phyloP scores from a whole-genome alignment of 805 yeast genomes.

The Cyberlindnera meyerae region DNA sequence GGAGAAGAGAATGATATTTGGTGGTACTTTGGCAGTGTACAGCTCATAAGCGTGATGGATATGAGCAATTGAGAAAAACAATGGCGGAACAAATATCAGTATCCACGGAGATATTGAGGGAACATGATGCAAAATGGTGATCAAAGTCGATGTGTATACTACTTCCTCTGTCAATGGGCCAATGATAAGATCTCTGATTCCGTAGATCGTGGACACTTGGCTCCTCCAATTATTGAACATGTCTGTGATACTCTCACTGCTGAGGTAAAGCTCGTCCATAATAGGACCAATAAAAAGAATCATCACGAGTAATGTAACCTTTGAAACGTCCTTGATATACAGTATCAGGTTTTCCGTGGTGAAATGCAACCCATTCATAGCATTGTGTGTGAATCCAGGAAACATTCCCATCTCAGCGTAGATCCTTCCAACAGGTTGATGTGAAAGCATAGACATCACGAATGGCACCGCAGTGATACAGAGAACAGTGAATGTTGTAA shows the following conservation, averaged over 20 bases:
- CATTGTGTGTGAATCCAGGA: slow-evolving; percentile 28
- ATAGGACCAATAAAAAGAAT: slow-evolving; percentile 48
- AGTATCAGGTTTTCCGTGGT: slow-evolving; percentile 9
- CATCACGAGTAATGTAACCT: slow-evolving; percentile 29
- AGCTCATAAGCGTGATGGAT: slow-evolving; percentile 63
- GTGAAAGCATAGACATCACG: slow-evolving; percentile 8
- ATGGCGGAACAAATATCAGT: slow-evolving; percentile 44
- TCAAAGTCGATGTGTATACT: slow-evolving; percentile 51
- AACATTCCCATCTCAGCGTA: slow-evolving; percentile 31
- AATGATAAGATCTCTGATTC: slow-evolving; percentile 52
- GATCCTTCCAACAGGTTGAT: slow-evolving; percentile 5
- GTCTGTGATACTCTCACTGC: slow-evolving; percentile 11
- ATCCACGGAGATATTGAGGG: slow-evolving; percentile 11
- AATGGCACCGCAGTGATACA: slow-evolving; percentile 8
- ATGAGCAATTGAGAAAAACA: slow-evolving; percentile 74
- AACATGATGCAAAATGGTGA: slow-evolving; percentile 29
- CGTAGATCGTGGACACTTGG: slow-evolving; percentile 30
- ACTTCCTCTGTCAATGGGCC: slow-evolving; percentile 82
- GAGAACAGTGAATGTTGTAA: slow-evolving; percentile 19
- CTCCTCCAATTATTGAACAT: slow-evolving; percentile 19
- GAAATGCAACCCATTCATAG: slow-evolving; percentile 1
- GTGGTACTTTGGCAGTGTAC: slow-evolving; percentile 27
- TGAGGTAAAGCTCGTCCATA: slow-evolving; percentile 29
- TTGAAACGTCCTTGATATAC: slow-evolving; percentile 11
- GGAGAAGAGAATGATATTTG: slow-evolving; percentile 31